phyloP scores from a whole-genome alignment of 2,329 filamentous ascomycete genomes.

The Ambrosiella xylebori region DNA sequence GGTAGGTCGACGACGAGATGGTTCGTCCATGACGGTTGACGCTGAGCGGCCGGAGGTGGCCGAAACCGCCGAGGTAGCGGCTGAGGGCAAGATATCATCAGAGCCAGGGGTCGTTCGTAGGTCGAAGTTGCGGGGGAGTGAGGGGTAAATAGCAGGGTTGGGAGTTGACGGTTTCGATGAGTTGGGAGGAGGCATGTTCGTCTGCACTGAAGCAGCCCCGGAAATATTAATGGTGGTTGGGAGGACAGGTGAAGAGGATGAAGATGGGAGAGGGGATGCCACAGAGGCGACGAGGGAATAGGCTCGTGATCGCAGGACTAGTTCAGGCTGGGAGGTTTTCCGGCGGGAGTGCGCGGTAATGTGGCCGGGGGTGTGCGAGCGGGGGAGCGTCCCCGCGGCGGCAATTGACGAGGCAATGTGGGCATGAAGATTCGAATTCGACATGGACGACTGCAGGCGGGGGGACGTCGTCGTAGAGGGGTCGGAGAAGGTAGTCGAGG shows the following conservation, averaged over 20 bases:
- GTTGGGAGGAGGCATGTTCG: slow-evolving; percentile 13
- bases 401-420: slow-evolving; percentile 20
- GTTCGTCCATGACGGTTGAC: slow-evolving; percentile 14
- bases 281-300: slow-evolving; percentile 22
- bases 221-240: slow-evolving; percentile 16
- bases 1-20: slow-evolving; percentile 21
- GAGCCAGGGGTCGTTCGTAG: neutral
- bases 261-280: slow-evolving; percentile 21
- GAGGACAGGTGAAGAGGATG: slow-evolving; percentile 18
- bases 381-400: slow-evolving; percentile 24
- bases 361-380: slow-evolving; percentile 46
- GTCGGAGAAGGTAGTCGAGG: neutral
- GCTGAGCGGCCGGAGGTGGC: slow-evolving; percentile 11
- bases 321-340: slow-evolving; percentile 33
- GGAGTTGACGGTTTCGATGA: slow-evolving; percentile 16
- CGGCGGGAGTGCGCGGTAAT: slow-evolving; percentile 37
- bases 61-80: slow-evolving; percentile 13
- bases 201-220: neutral
- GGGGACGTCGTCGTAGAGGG: neutral
- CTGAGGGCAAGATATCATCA: slow-evolving; percentile 17
- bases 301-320: slow-evolving; percentile 38
- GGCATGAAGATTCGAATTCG: slow-evolving; percentile 4
- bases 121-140: slow-evolving; percentile 9
- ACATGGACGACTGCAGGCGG: neutral
- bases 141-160: slow-evolving; percentile 13